Evolutionary conservation across 2,329 filamentous ascomycete genomes (phyloP).

Genomic region (Didymella pinodella): DNA sequence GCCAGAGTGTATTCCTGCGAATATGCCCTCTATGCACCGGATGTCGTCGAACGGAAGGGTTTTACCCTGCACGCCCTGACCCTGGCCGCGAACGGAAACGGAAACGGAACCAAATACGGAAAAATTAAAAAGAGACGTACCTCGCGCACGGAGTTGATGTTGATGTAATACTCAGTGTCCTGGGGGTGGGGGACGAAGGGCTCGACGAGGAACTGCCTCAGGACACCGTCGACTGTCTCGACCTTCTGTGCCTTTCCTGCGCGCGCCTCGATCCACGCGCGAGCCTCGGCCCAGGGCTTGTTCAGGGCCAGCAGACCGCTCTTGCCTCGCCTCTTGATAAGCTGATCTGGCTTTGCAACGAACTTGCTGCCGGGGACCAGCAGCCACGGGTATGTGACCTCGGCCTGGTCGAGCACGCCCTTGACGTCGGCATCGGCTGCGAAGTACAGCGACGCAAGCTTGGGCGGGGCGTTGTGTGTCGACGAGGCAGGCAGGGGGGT

Average conservation of each 20-base stretch:
- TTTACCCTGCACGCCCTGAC: conserved; percentile 7
- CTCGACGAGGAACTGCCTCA: conserved; percentile 97
- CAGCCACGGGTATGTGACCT: conserved; percentile 96
- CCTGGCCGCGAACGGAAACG: conserved; percentile 10
- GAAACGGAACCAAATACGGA: conserved; percentile 19
- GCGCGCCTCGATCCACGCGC: conserved; percentile 90
- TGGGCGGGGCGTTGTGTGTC: conserved; percentile 91
- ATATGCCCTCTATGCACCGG: conserved; percentile 24
- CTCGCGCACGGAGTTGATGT: conserved; percentile 99
- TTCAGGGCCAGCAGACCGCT: conserved; percentile 95
- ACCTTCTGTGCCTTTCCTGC: conserved; percentile 93
- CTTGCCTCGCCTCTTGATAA: conserved; percentile 99
- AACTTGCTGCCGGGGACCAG: conserved; percentile 84
- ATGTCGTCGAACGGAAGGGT: conserved; percentile 6
- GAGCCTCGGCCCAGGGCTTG: conserved; percentile 95
- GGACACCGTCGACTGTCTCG: conserved; percentile 85
- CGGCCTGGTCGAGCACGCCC: conserved; percentile 90
- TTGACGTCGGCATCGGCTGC: conserved; percentile 84
- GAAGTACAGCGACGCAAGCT: conserved; percentile 92
- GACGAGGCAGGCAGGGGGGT: conserved; percentile 84
- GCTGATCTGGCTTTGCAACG: conserved; percentile 98
- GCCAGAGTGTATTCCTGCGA: conserved; percentile 13
- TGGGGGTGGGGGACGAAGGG: conserved; percentile 96
- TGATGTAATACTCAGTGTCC: conserved; percentile 99
- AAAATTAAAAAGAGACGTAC: conserved; percentile 68